Evolutionary conservation across 2,329 filamentous ascomycete species (phyloP), one percentile per base, ranked within the genome.

Genomic region (Pseudocercospora musae): DNA sequence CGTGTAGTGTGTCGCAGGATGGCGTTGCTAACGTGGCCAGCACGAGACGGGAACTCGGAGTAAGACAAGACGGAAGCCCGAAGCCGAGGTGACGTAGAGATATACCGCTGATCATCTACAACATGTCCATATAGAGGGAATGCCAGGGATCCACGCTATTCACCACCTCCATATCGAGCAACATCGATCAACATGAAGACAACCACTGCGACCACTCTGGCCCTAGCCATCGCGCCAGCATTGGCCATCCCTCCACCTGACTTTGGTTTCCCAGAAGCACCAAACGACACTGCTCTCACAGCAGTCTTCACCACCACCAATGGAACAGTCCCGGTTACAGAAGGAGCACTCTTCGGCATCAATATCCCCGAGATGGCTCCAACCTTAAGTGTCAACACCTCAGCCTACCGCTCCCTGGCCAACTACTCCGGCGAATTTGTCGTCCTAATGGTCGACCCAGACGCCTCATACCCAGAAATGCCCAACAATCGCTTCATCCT

Each of bases 391-490:
- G 33, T 62, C 50, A 60, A 65, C 53, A 62, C 57, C 5, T 53
- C 42, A 5, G 52, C 52, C 3, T 65, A 62, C 29, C 63, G 25
- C 13, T 60, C 59, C 27, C 56, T 65, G n/a, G 50, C 50, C 18
- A 37, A 57, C n/a, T 65, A 65, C 57, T 48, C 56, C 11, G 63
- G 63, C 46, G 31, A 52, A 52, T 65, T 62, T 37, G 25, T 49
- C 31, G 48, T 62, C 46, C 27, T 65, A 7, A 65, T 65, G 63
- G 63, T 65, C 25, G 63, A 65, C 23, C 63, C 63, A 15, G 63
- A 65, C 48, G 63, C 63, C 9, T 56, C 57, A 29, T 65, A 62
- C 29, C 63, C 60, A n/a, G 52, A 65, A 33, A 57, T 60, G 18
- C 63, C 63, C 9, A 58, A 33, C 25, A 49, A 48, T 2, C 50